Evolutionary conservation across 495 filamentous ascomycete genomes (phyloP), one percentile per base, ranked within the genome.

Genomic region (Penicillium paxilli): DNA sequence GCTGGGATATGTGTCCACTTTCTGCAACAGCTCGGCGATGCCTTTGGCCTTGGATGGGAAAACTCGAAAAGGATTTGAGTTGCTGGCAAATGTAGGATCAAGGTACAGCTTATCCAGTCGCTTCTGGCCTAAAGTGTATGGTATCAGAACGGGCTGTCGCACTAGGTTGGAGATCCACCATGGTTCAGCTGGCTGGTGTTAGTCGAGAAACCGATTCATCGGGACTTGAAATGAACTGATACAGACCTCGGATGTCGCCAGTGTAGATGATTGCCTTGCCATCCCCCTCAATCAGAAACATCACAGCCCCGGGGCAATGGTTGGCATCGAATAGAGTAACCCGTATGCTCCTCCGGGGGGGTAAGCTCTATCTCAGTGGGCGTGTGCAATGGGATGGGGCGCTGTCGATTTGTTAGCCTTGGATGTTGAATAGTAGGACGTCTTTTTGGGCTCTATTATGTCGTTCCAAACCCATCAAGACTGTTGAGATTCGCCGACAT

Each of bases 251-350:
- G 37, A 96, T 90, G 65, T 97, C 92, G n/a, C 92, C 93, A 0
- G 92, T 96, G 62, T 96, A 98, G 1, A 97, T 76, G 12, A 92
- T 80, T 7, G 91, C 86, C 48, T 88, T 92, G 6, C 80, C 81
- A 47, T 83, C 67, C 4, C 84, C 84, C 65, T 97, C 89, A 35
- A 97, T 87, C 6, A 97, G 84, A 63, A 97, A 96, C 91, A 96
- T 96, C 23, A 96, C 92, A 19, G 92, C 86, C 3, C 93, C 93
- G 17, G 86, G 75, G 64, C 93, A 98, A 62, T 97, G 93, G 63
- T 98, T 97, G 7, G 93, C 92, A 75, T 96, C 86, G 28, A 96
- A 81, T 0, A 97, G 77, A 2, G 92, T 96, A 28, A 96, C 89
- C 46, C 84, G 83, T 42, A 96, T 86, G 10, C 71, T 70, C 48